Conservation (phyloP, 2,329 filamentous ascomycete genomes). For the Trichoderma guizhouense region DNA sequence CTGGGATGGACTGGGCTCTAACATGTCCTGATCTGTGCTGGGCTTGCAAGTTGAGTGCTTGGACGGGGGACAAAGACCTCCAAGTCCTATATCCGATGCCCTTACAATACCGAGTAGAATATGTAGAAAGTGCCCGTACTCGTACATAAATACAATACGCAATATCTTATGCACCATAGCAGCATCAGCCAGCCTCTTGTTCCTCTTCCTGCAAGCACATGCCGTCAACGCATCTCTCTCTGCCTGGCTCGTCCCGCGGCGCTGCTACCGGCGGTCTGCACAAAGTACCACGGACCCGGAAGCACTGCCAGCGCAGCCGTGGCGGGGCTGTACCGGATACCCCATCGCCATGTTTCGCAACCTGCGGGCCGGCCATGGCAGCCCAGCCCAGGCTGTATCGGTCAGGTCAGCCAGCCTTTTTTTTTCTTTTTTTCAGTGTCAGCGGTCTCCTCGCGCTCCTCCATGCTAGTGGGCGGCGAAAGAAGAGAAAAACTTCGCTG, state of each 20-base stretch:
- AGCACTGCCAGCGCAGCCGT: slow-evolving; percentile 7
- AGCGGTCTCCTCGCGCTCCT: not conserved
- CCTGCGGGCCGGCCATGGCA: not conserved
- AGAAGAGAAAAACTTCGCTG: not conserved
- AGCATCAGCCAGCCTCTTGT: not conserved
- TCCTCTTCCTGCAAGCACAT: not conserved
- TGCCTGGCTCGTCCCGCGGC: not conserved
- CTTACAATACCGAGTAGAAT: not conserved
- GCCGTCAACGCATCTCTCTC: not conserved
- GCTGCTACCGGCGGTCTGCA: slow-evolving; percentile 16
- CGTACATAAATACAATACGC: not conserved
- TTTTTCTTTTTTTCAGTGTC: not conserved
- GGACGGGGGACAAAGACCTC: not conserved
- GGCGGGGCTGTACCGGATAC: slow-evolving; percentile 13
- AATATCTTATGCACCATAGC: not conserved
- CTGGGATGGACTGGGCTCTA: not conserved
- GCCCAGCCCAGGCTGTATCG: not conserved
- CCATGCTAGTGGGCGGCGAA: not conserved
- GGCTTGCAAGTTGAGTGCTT: not conserved
- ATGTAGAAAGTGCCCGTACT: not conserved
- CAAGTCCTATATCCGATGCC: not conserved
- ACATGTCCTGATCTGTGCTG: not conserved
- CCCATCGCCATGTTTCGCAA: not conserved
- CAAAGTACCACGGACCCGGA: slow-evolving; percentile 16
- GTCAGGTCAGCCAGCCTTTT: not conserved